Evolutionary conservation across 208 protist genomes (phyloP), one percentile per base, ranked within the genome.

Genomic region (Blastocrithidia nonstop): DNA sequence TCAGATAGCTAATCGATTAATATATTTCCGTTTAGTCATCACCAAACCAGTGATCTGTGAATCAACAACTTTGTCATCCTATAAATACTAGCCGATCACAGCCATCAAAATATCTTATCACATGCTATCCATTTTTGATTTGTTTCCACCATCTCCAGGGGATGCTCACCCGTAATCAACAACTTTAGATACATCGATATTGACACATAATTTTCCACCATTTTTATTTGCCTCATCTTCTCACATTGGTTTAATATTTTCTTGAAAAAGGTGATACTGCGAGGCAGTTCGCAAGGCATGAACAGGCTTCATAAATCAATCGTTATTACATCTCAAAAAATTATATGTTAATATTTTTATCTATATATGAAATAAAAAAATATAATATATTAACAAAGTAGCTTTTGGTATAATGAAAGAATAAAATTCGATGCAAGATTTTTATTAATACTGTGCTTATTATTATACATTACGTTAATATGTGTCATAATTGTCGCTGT

Each of bases 261-360:
- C 66, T 32, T 89, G 85, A 39, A 93, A 93, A 45, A 93, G 84
- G 58, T 93, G 85, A 45, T 90, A 93, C 59, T 90, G 85, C 27
- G 78, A 65, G 19, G 75, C 81, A 2, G 72, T 70, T 32, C 68
- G 69, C 32, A 93, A 57, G 8, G 74, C 61, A 56, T 82, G 85
- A 6, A 83, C 62, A 7, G 71, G 77, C 46, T 93, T 93, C 59
- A 87, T 84, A n/a, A n/a, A n/a, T n/a, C n/a, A n/a, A n/a, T n/a
- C n/a, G n/a, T n/a, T n/a, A n/a, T n/a, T n/a, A n/a, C n/a, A n/a
- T n/a, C n/a, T n/a, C n/a, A n/a, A n/a, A n/a, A n/a, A n/a, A n/a
- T n/a, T n/a, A n/a, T n/a, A n/a, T n/a, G n/a, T n/a, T n/a, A n/a
- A n/a, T n/a, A n/a, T n/a, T n/a, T n/a, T n/a, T n/a, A n/a, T n/a